These are phyloP conservation scores for Moesziomyces antarcticus DNA, from an alignment of 1,284 basidiomycete genomes.

Conservation along the genomic window DNA sequence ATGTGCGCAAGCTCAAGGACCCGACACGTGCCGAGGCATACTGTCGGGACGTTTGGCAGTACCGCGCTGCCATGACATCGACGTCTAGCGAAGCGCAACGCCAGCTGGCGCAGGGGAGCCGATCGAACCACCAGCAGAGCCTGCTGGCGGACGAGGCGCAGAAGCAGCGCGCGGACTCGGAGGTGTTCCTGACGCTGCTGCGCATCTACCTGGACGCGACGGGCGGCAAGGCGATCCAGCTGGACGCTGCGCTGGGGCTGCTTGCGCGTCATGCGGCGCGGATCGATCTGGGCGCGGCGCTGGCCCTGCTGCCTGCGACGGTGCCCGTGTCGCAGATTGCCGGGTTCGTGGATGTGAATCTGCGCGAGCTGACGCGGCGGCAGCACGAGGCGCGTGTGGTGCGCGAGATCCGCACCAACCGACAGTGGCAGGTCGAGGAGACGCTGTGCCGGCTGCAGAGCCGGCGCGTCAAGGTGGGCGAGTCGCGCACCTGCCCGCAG, in stretches of 20 bases:
- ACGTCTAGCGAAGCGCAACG: background rate
- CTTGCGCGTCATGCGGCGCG: slow-evolving; percentile 84
- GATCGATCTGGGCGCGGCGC: slow-evolving; percentile 81
- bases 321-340: slow-evolving; percentile 82
- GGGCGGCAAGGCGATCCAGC: slow-evolving; percentile 59
- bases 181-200: slow-evolving; percentile 84
- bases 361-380: slow-evolving; percentile 40
- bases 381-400: slow-evolving; percentile 69
- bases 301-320: slow-evolving; percentile 87
- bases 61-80: slow-evolving; percentile 3
- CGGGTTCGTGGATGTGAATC: slow-evolving; percentile 72
- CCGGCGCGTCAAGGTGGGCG: slow-evolving; percentile 86
- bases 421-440: slow-evolving; percentile 79
- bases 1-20: slow-evolving; percentile 86
- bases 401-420: slow-evolving; percentile 76
- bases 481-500: slow-evolving; percentile 87
- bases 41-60: slow-evolving; percentile 54
- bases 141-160: slow-evolving; percentile 36
- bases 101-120: slow-evolving; percentile 3
- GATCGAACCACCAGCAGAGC: slow-evolving; percentile 39
- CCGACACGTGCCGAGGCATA: slow-evolving; percentile 83
- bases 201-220: slow-evolving; percentile 79
- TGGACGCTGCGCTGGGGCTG: slow-evolving; percentile 80
- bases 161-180: slow-evolving; percentile 33
- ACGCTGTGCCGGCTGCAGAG: slow-evolving; percentile 80